Evolutionary conservation across 2,329 filamentous ascomycete species (phyloP), one percentile per base, ranked within the genome.

Genomic region (Lasiodiplodia theobromae): DNA sequence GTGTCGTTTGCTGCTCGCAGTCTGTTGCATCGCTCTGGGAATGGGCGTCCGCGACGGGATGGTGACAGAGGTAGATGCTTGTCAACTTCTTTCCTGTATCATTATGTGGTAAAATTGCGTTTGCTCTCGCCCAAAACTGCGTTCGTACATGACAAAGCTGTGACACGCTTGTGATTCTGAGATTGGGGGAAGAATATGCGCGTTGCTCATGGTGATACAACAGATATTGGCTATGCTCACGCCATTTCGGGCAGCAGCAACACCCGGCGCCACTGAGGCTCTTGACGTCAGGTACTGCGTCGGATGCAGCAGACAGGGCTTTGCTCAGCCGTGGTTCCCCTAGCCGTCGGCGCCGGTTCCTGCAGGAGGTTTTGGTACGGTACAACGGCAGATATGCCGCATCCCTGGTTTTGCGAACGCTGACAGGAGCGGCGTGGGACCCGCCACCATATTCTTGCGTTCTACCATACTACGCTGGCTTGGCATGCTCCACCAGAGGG

Each of bases 31-130:
- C 12, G 60, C 47, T 52, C 49, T 66, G 63, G 37, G 23, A 66
- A 66, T 31, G 49, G 63, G 63, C 23, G 23, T 21, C 18, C 18
- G 51, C 51, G n/a, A 16, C 12, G 63, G 49, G 28, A 52, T 25
- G 40, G 63, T 34, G 21, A 38, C 28, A 31, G 47, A 47, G 31
- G 31, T 21, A 44, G 34, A 66, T 66, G 34, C 52, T 44, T 63
- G 49, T 40, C 34, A 12, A 16, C 63, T 66, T 66, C 51, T 56
- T 66, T 66, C 23, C 49, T 66, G 63, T 66, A 66, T 66, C 44
- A 66, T 34, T 66, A 66, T 56, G 63, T 47, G 34, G 51, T 66
- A 66, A 66, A 66, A 56, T 56, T 65, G 60, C 60, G 52, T 54
- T 66, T 54, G 63, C 63, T 66, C 63, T 54, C 63, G 34, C 63